Conservation (phyloP, 306 rosid genomes). For the Cyamopsis tetragonoloba region DNA sequence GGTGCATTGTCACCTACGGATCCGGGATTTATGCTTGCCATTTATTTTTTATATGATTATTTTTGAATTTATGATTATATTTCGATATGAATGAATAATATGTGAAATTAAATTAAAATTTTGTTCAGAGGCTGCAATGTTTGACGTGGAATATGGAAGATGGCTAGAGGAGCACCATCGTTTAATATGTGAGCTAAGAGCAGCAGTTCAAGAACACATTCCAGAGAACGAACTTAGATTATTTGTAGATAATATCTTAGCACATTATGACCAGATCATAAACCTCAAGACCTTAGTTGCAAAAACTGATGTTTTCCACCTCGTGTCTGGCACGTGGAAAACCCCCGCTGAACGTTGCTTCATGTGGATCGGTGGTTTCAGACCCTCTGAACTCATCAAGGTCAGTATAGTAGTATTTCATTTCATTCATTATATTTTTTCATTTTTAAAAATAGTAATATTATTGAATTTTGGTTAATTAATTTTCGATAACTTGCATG, state of each 20-base stretch:
- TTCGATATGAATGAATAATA: not conserved
- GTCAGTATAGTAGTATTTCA: conserved; percentile 39
- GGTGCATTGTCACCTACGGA: too few species aligned
- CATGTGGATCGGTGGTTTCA: conserved; percentile 94
- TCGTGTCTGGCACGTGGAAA: conserved; percentile 90
- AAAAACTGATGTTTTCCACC: conserved; percentile 74
- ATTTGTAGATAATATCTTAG: conserved; percentile 65
- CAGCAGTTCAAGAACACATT: conserved; percentile 77
- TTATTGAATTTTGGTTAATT: not conserved
- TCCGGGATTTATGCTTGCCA: too few species aligned
- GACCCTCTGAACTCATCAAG: conserved; percentile 94
- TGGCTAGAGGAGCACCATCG: conserved; percentile 92
- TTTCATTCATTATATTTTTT: too few species aligned
- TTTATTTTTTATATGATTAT: not conserved
- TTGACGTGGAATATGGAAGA: conserved; percentile 76
- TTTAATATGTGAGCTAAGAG: conserved; percentile 72
- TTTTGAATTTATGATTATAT: not conserved
- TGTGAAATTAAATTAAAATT: too few species aligned
- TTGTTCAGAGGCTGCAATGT: conserved; percentile 73
- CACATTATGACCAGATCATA: conserved; percentile 65
- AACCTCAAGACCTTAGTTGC: conserved; percentile 72
- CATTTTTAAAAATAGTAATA: not conserved
- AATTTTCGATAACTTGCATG: conserved; percentile 5
- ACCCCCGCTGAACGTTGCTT: conserved; percentile 93
- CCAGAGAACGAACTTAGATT: conserved; percentile 74